phyloP scores from a whole-genome alignment of 805 yeast species.

The Kodamaea kaohsiungensis region DNA sequence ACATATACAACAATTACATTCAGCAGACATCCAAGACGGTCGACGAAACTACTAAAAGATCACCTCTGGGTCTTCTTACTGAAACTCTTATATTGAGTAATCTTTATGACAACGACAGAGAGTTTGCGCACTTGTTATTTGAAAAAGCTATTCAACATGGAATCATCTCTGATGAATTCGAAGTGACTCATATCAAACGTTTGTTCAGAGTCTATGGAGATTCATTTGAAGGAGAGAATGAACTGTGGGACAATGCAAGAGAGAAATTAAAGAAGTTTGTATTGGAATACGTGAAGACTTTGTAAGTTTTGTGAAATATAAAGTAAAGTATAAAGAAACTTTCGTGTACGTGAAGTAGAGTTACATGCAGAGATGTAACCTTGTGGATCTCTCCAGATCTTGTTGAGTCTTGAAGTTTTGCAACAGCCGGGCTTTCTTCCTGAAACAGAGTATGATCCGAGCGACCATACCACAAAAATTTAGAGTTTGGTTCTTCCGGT shows the following conservation, averaged over 20 bases:
- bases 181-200: conserved; percentile 41
- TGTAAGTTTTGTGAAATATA: neutral
- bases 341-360: too few species aligned
- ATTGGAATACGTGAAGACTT: conserved; percentile 9
- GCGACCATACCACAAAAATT: too few species aligned
- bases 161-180: conserved; percentile 39
- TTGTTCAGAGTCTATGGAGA: conserved; percentile 53
- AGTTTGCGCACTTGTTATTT: conserved; percentile 51
- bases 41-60: conserved; percentile 30
- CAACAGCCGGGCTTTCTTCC: too few species aligned
- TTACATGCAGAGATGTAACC: too few species aligned
- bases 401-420: too few species aligned
- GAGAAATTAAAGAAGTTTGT: conserved; percentile 31
- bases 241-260: conserved; percentile 32
- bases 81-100: conserved; percentile 48
- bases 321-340: too few species aligned
- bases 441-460: too few species aligned
- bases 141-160: conserved; percentile 47
- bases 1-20: conserved; percentile 49
- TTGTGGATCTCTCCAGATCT: too few species aligned
- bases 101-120: conserved; percentile 49
- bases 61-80: conserved; percentile 46
- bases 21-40: conserved; percentile 31
- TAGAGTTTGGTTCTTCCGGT: too few species aligned
- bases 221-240: conserved; percentile 42